phyloP scores from a whole-genome alignment of 192 early-diverging fungal species.

The Linnemannia elongata region DNA sequence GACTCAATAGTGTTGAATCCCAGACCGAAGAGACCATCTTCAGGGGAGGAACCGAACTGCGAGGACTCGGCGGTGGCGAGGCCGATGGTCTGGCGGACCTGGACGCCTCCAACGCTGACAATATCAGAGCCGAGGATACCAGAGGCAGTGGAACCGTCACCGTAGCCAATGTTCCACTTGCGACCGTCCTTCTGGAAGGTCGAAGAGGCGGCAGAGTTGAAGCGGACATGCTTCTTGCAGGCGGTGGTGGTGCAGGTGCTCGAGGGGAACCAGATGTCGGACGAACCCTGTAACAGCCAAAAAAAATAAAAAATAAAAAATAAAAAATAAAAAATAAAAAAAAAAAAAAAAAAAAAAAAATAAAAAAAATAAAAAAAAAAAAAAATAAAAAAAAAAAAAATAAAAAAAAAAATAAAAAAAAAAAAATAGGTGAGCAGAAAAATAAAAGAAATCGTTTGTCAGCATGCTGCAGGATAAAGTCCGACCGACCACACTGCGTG shows the following conservation, averaged over 20 bases:
- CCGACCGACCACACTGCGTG: background rate
- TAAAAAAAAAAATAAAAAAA: too few relatives aligned
- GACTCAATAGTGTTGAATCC: constrained; percentile 64
- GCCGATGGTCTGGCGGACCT: constrained; percentile 71
- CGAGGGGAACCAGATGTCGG: constrained; percentile 70
- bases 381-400: too few relatives aligned
- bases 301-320: too few relatives aligned
- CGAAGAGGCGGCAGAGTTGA: constrained; percentile 60
- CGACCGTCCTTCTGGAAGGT: constrained; percentile 69
- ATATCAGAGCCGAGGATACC: constrained; percentile 64
- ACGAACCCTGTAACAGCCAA: constrained; percentile 51
- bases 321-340: too few relatives aligned
- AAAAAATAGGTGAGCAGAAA: background rate
- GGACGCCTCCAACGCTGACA: constrained; percentile 70
- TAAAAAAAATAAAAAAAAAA: too few relatives aligned
- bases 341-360: too few relatives aligned
- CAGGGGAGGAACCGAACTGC: constrained; percentile 64
- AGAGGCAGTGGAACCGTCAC: constrained; percentile 67
- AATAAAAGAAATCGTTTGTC: background rate
- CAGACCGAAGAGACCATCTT: constrained; percentile 75
- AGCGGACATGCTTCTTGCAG: constrained; percentile 63
- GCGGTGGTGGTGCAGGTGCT: constrained; percentile 55
- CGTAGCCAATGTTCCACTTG: constrained; percentile 72
- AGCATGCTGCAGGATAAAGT: background rate
- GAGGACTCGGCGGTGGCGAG: constrained; percentile 69